Evolutionary conservation across 148 eudicot species (phyloP).

Genomic region (Heliosperma pusillum): DNA sequence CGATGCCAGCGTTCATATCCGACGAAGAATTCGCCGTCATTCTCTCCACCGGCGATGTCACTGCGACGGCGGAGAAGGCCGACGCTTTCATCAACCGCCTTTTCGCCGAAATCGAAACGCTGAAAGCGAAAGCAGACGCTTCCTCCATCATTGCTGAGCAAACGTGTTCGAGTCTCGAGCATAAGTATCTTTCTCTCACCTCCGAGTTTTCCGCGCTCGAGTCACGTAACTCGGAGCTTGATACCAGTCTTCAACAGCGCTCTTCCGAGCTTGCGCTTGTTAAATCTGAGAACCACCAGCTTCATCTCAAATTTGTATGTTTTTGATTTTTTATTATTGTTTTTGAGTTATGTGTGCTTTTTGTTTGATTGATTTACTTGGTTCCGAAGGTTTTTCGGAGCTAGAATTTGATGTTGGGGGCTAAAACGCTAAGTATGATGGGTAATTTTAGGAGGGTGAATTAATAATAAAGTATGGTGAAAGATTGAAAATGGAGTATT

Average conservation of each 20-base stretch:
- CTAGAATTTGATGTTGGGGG: no score
- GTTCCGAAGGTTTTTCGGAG: no score
- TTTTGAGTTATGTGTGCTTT: neutral
- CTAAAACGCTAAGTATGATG: no score
- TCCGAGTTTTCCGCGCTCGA: slow-evolving; percentile 51
- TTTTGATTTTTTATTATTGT: neutral
- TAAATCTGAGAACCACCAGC: slow-evolving; percentile 67
- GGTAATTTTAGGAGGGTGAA: no score
- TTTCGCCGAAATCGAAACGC: slow-evolving; percentile 60
- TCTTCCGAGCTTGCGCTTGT: slow-evolving; percentile 49
- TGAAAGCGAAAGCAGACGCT: slow-evolving; percentile 75
- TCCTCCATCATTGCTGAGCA: slow-evolving; percentile 82
- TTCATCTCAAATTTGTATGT: slow-evolving; percentile 52
- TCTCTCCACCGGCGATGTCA: slow-evolving; percentile 40
- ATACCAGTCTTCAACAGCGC: slow-evolving; percentile 37
- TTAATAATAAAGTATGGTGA: neutral
- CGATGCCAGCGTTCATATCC: slow-evolving; percentile 9
- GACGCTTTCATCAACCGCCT: slow-evolving; percentile 58
- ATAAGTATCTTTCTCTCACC: slow-evolving; percentile 71
- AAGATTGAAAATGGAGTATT: no score
- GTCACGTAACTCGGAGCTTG: slow-evolving; percentile 41
- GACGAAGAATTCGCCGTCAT: slow-evolving; percentile 8
- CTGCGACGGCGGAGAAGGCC: slow-evolving; percentile 67
- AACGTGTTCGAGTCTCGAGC: slow-evolving; percentile 74
- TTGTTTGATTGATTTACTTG: neutral